Conservation (phyloP, 2,329 filamentous ascomycete genomes). For the Plectosphaerella cucumerina region DNA sequence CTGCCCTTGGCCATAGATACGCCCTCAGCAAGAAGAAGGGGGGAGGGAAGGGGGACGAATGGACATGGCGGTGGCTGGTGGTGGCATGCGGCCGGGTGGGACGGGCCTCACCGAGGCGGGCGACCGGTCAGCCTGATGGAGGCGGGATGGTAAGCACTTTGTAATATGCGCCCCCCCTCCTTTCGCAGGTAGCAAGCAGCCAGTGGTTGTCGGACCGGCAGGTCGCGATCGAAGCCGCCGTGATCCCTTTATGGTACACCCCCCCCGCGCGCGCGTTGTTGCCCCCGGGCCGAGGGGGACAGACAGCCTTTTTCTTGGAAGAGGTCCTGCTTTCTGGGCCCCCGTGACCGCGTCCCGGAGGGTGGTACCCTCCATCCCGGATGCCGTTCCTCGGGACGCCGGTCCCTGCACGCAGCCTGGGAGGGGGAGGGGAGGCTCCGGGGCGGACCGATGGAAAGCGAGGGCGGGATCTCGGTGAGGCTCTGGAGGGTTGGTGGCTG, state of each 20-base stretch:
- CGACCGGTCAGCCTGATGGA: background rate
- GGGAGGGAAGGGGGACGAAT: background rate
- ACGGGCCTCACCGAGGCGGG: slow-evolving; percentile 1
- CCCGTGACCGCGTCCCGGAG: no score
- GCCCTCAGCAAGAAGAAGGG: background rate
- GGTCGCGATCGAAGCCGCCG: background rate
- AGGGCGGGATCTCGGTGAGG: background rate
- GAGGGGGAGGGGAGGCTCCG: background rate
- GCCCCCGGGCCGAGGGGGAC: background rate
- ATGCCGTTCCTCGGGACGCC: background rate
- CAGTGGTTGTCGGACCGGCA: background rate
- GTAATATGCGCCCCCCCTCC: background rate
- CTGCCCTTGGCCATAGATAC: background rate
- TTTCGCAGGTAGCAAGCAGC: background rate
- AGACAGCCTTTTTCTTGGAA: background rate
- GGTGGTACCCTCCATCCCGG: no score
- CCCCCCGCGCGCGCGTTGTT: background rate
- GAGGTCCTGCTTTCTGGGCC: background rate
- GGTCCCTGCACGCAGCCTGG: background rate
- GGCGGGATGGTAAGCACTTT: background rate
- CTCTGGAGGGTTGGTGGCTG: background rate
- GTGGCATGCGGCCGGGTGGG: slow-evolving; percentile 1
- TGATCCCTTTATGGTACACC: background rate
- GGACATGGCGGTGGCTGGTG: background rate
- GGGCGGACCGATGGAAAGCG: background rate